These are phyloP conservation scores for Pyrenochaeta sp. DNA, from an alignment of 2,329 filamentous ascomycete species.

Conservation along the genomic window DNA sequence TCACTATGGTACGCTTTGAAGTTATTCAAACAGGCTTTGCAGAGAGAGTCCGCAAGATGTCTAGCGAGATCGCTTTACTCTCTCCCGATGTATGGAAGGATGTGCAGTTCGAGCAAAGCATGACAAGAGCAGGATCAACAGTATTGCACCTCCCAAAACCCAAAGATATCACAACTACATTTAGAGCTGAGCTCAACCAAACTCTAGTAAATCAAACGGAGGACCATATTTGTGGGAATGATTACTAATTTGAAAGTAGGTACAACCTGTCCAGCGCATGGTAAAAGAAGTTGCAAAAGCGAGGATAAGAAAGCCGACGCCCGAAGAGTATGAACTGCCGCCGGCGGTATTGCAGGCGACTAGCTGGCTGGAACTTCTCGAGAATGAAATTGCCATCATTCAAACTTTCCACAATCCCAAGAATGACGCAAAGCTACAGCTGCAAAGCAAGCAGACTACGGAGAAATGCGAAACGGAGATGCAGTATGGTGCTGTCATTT, in stretches of 20 bases:
- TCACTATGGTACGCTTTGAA: slow-evolving; percentile 2
- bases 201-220: slow-evolving; percentile 4
- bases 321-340: slow-evolving; percentile 6
- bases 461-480: slow-evolving; percentile 1
- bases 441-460: slow-evolving; percentile 2
- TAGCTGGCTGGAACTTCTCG: slow-evolving; percentile 3
- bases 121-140: background rate
- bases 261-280: slow-evolving; percentile 1
- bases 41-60: slow-evolving; percentile 3
- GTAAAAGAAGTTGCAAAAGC: slow-evolving; percentile 4
- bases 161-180: slow-evolving; percentile 2
- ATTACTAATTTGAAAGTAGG: background rate
- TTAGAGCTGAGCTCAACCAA: slow-evolving; percentile 4
- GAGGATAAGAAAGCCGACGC: slow-evolving; percentile 5
- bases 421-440: slow-evolving; percentile 4
- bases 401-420: slow-evolving; percentile 1
- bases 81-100: slow-evolving; percentile 3
- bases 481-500: slow-evolving; percentile 1
- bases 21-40: slow-evolving; percentile 1
- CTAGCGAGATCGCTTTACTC: slow-evolving; percentile 4
- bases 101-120: slow-evolving; percentile 2
- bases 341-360: background rate
- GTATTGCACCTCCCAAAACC: slow-evolving; percentile 4
- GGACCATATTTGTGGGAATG: background rate
- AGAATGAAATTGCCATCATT: slow-evolving; percentile 3